Evolutionary conservation across 306 rosid genomes (phyloP), one percentile per base, ranked within the genome.

Genomic region (Sindora glabra): DNA sequence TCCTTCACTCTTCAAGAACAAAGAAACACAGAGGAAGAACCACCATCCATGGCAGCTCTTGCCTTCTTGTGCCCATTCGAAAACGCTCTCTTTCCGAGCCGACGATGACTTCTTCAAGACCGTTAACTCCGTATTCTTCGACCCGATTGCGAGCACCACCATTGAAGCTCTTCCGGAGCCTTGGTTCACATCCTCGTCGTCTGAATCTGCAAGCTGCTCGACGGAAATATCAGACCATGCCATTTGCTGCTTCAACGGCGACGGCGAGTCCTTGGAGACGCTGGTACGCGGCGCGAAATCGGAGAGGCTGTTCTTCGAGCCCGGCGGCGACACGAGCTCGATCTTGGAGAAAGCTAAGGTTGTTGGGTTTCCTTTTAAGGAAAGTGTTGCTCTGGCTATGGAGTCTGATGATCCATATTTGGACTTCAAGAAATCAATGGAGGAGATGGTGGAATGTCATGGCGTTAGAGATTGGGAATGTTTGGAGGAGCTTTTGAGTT

Each of bases 361-460:
- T 0, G 32, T 13, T 18, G 80, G 68, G 1, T 60, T 69, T 56
- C 83, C 79, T 0, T 82, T 75, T 22, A 68, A 78, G 25, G 90
- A 83, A 47, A 84, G 94, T 56, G 82, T 82, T 32, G 79, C 77
- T 5, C 6, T 86, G 19, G 86, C 85, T 1, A 65, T 90, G 89
- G 94, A 90, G 5, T 90, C 97, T 2, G 76, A 77, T 4, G 83
- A 90, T 62, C 94, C 89, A n/a, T 80, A 76, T 41, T 39, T 56
- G 3, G 97, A 90, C 52, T 86, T 90, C 14, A 70, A 73, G 51
- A 81, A 67, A 61, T 90, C 97, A 13, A 90, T 90, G 97, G 90
- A 78, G 79, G 95, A 90, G 62, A 84, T 90, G 94, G 94, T 90
- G 52, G 95, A 86, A 48, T 69, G 73, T 13, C 83, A 78, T 48